Conservation (phyloP, 768 basidiomycete genomes). For the Naganishia onofrii region DNA sequence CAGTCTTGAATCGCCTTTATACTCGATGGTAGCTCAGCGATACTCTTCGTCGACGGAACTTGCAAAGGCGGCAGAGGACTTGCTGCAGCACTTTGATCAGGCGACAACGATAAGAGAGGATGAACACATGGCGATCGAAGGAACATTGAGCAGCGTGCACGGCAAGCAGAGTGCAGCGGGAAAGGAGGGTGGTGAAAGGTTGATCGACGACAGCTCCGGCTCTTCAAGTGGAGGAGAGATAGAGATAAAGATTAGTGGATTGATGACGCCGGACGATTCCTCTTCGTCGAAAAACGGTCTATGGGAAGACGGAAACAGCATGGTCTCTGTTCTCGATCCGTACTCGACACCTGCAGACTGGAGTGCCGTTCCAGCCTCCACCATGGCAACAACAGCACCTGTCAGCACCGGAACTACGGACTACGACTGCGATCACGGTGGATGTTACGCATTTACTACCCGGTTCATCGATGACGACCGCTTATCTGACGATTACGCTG, state of each 20-base stretch:
- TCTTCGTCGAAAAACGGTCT: neutral
- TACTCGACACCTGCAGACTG: neutral
- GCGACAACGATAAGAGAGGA: conserved; percentile 2
- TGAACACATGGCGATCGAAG: neutral
- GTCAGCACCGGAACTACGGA: neutral
- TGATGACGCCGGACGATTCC: conserved; percentile 18
- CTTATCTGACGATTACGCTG: conserved; percentile 28
- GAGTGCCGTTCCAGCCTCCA: neutral
- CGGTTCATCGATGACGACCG: conserved; percentile 32
- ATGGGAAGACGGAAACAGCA: conserved; percentile 18
- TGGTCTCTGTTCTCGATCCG: neutral
- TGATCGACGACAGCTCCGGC: neutral
- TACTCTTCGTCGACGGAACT: conserved; percentile 3
- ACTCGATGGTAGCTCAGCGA: conserved; percentile 1
- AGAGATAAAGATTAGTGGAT: conserved; percentile 19
- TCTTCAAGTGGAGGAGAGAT: conserved; percentile 10
- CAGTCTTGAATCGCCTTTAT: neutral
- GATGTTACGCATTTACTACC: conserved; percentile 9
- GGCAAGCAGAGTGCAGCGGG: neutral
- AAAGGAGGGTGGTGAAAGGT: neutral
- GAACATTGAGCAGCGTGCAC: neutral
- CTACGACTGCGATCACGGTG: conserved; percentile 9
- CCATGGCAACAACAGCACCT: neutral
- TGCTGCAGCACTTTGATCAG: conserved; percentile 26
- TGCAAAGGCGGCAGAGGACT: conserved; percentile 19